Base-by-base conservation (phyloP, 1,284 basidiomycete species). In the Microbotryum lychnidis-dioicae region DNA sequence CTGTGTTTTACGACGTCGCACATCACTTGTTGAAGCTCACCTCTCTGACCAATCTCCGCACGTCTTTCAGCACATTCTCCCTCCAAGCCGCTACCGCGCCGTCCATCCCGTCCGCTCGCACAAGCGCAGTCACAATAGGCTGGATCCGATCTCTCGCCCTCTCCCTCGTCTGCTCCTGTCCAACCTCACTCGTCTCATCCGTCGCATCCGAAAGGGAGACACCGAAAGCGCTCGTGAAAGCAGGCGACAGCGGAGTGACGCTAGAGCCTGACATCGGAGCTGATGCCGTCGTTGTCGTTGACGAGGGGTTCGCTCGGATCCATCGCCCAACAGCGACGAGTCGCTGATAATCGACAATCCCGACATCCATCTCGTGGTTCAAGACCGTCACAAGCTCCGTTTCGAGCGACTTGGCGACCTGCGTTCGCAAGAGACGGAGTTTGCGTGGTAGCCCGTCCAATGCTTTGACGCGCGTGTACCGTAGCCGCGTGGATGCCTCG, bases 341-440 rank as follows among this genome's bases (percentile, higher is more conserved):
- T 21, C 49, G 48, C 6, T 61, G 45, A n/a, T 58, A 55, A 33
- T 62, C 60, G 23, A 58, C 64, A 12, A 65, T 53, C 4, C 50
- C 59, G 14, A 55, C 42, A 8, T 81, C 75, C 44, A 94, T 77
- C 71, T 91, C 86, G 21, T 81, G 79, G 45, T 82, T 80, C 10
- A 97, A 79, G 1, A 87, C 80, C 25, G 80, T 79, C 5, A 89
- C 81, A 2, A 96, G 78, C 67, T 94, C 90, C 12, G 81, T 78
- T 23, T 89, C 85, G n/a, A 94, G 78, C 1, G 87, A 87, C 0
- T 81, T 77, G 0, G 87, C 83, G 65, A 94, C 88, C 67, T 87
- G 84, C 3, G 60, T 51, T 3, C 71, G 61, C 0, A 72, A 50
- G 50, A 60, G 53, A 29, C 55, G 27, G 44, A 72, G 62, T 46